A percentile compares a stretch with the other conserved stretches of the same genome.
Conservation (phyloP, 2,329 filamentous ascomycete species). For the Periconia macrospinosa region DNA sequence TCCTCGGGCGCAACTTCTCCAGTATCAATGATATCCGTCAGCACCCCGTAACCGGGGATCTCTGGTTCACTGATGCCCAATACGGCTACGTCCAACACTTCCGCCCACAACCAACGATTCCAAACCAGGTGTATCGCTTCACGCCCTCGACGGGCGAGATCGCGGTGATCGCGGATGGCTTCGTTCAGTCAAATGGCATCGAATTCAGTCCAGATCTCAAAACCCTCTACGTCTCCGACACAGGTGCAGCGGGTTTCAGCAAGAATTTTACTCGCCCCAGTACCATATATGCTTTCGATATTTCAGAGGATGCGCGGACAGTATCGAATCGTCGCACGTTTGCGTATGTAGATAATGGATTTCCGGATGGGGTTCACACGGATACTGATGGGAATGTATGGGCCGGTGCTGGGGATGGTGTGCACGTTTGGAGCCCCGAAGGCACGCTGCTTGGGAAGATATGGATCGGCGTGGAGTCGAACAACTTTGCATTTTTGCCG, state of each 20-base stretch:
- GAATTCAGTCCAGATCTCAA: conserved; percentile 49
- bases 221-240: conserved; percentile 51
- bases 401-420: conserved; percentile 57
- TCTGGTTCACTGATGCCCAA: conserved; percentile 55
- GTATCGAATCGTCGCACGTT: conserved; percentile 51
- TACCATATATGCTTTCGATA: conserved; percentile 48
- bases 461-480: conserved; percentile 48
- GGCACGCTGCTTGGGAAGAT: conserved; percentile 61
- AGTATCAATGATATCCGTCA: conserved; percentile 47
- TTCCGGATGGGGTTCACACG: conserved; percentile 62
- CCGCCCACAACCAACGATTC: conserved; percentile 33
- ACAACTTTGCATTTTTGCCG: conserved; percentile 42
- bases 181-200: conserved; percentile 50
- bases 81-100: conserved; percentile 37
- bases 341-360: conserved; percentile 56
- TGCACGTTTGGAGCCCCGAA: conserved; percentile 56
- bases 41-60: conserved; percentile 47
- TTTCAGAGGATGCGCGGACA: conserved; percentile 40
- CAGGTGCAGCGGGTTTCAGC: conserved; percentile 45
- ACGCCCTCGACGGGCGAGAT: conserved; percentile 45
- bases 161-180: conserved; percentile 45
- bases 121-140: conserved; percentile 48
- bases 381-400: conserved; percentile 60
- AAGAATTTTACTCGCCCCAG: conserved; percentile 44
- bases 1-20: conserved; percentile 51